Evolutionary conservation across 2,329 filamentous ascomycete species (phyloP).

Genomic region (Polytolypa hystricis): DNA sequence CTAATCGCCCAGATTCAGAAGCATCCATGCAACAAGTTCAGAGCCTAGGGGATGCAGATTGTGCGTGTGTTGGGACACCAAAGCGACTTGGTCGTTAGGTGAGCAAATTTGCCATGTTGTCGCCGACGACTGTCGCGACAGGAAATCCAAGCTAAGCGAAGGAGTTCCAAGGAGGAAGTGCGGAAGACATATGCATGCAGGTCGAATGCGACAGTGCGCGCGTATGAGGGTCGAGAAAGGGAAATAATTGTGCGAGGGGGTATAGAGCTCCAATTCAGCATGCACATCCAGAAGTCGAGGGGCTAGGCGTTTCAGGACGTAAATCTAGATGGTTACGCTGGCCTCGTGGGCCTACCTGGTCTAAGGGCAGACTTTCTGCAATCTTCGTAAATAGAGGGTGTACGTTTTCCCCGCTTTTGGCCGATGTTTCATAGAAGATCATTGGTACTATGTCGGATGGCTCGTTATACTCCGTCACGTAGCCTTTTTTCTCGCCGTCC

Average conservation of each 20-base stretch:
- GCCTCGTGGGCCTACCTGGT: slow-evolving; percentile 81
- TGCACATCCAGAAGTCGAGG: slow-evolving; percentile 51
- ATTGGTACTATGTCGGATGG: no score
- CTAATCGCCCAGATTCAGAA: neutral
- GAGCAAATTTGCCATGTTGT: neutral
- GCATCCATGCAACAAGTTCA: neutral
- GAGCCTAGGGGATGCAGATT: neutral
- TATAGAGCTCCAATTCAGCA: slow-evolving; percentile 38
- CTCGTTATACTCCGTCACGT: no score
- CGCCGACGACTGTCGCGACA: neutral
- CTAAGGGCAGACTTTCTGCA: slow-evolving; percentile 91
- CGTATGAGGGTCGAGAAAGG: neutral
- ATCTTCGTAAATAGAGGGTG: slow-evolving; percentile 93
- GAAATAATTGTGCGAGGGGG: neutral
- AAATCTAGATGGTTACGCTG: slow-evolving; percentile 56
- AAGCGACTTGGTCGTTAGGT: neutral
- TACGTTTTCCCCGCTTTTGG: slow-evolving; percentile 95
- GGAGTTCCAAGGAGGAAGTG: neutral
- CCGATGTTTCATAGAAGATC: slow-evolving; percentile 98
- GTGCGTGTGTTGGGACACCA: neutral
- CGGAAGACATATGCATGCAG: neutral
- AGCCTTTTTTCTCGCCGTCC: slow-evolving; percentile 84
- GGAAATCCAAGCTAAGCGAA: neutral
- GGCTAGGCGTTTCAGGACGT: slow-evolving; percentile 49
- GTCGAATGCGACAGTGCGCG: neutral